Evolutionary conservation across 805 yeast genomes (phyloP).

Genomic region (Cyberlindnera veronae): DNA sequence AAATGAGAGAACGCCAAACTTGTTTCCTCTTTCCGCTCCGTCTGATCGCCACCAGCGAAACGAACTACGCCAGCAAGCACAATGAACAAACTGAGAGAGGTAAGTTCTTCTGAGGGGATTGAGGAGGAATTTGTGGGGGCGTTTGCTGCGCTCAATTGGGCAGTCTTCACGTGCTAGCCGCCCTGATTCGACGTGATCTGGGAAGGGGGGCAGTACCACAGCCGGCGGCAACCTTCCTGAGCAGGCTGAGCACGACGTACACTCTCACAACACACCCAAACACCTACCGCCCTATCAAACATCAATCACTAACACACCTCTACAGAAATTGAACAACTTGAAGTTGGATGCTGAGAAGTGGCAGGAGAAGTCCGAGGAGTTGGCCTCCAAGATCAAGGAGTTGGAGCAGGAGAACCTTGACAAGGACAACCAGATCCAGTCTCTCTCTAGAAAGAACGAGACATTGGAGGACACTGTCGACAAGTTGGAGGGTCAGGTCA

Average conservation of each 20-base stretch:
- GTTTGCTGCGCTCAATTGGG: not conserved
- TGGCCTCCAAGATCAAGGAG: constrained; percentile 73
- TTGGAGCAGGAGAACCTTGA: constrained; percentile 89
- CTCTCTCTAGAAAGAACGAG: constrained; percentile 88
- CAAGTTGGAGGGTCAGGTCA: constrained; percentile 63
- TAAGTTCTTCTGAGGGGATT: not conserved
- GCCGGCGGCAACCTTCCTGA: no score
- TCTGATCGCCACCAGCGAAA: not conserved
- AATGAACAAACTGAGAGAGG: constrained; percentile 28
- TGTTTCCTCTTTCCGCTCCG: constrained; percentile 1
- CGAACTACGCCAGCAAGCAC: not conserved
- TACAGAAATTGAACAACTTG: constrained; percentile 78
- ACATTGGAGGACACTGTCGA: constrained; percentile 82
- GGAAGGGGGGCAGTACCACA: not conserved
- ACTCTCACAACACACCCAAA: no score
- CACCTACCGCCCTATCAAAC: no score
- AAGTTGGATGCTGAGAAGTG: constrained; percentile 95
- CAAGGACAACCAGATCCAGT: constrained; percentile 92
- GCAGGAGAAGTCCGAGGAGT: constrained; percentile 95
- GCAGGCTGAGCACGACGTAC: no score
- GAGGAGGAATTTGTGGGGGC: not conserved
- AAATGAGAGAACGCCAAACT: constrained; percentile 1
- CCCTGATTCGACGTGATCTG: constrained; percentile 4
- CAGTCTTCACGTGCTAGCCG: no score
- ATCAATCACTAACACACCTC: constrained; percentile 14